These are phyloP conservation scores for Pythium apleroticum DNA, from an alignment of 352 stramenopile species.

Conservation along the genomic window DNA sequence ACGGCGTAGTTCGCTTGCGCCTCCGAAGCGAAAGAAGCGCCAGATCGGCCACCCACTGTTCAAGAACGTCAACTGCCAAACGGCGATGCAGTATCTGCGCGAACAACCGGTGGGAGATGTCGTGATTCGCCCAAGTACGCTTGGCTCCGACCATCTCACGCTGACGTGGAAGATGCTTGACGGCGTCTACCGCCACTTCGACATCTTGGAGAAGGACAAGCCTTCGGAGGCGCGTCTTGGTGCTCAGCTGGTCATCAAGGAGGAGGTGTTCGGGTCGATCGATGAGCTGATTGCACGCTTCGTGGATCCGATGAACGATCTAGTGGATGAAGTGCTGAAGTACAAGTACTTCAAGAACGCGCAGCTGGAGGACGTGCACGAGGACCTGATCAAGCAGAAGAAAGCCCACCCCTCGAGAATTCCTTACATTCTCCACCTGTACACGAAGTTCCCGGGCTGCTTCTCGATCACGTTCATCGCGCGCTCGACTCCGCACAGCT, in stretches of 20 bases:
- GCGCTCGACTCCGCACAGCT: conserved; percentile 79
- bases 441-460: conserved; percentile 85
- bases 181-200: conserved; percentile 85
- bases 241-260: conserved; percentile 83
- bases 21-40: conserved; percentile 80
- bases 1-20: conserved; percentile 28
- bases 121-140: conserved; percentile 81
- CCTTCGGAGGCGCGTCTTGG: conserved; percentile 81
- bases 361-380: conserved; percentile 70
- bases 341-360: conserved; percentile 88
- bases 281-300: conserved; percentile 88
- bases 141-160: conserved; percentile 83
- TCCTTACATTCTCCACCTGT: conserved; percentile 83
- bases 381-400: conserved; percentile 89
- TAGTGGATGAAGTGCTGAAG: conserved; percentile 82
- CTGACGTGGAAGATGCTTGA: conserved; percentile 90
- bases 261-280: conserved; percentile 86
- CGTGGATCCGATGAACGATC: conserved; percentile 87
- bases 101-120: conserved; percentile 80
- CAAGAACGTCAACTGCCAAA: conserved; percentile 86
- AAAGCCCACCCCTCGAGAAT: conserved; percentile 82
- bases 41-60: conserved; percentile 87
- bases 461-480: conserved; percentile 90
- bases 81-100: conserved; percentile 79
- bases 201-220: conserved; percentile 88